Base-by-base conservation (phyloP, 805 yeast species). In the Clavispora phyllophila region DNA sequence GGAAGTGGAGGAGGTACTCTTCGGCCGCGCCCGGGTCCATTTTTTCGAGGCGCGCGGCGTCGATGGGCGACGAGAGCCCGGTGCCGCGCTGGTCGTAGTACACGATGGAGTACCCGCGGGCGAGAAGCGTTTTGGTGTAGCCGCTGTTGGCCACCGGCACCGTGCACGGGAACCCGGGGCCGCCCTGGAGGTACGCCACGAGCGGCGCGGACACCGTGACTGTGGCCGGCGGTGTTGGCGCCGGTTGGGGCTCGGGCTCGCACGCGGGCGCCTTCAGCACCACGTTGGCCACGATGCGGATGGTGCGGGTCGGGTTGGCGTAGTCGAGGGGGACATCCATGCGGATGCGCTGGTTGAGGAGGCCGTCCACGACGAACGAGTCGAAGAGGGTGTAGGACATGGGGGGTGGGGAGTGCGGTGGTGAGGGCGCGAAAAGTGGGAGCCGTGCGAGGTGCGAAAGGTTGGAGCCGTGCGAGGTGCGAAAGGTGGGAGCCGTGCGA, bases 51-150 rank as follows among this genome's bases (percentile, higher is more conserved):
- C 62, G 54, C 3, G 48, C 53, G 2, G 60, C 54, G 36, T 75
- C 76, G 15, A 79, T 53, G 1, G 78, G 72, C 3, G 73, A 61
- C 37, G 79, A 72, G 20, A 73, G 55, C 0, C 84, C 84, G 1
- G 84, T 79, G n/a, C 84, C 84, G 52, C 84, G 58, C 54, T 79
- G 84, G 59, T 79, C 84, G 37, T 76, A 57, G 32, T 65, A 70
- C 12, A 79, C 56, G 6, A 75, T 58, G 53, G 68, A 69, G 49
- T 63, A 72, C 2, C 74, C 78, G 29, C 60, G 57, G 12, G 66
- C 70, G 9, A 73, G 29, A 37, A 73, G 55, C 24, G 57, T 62
- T 36, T 71, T 66, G n/a, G 68, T 60, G 37, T 53, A 55, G 1
- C 71, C 68, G 1, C 65, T 50, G 38, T 63, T 62, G 5, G 67